Base-by-base conservation (phyloP, 441 rosid species). In the Omphalea diandra region DNA sequence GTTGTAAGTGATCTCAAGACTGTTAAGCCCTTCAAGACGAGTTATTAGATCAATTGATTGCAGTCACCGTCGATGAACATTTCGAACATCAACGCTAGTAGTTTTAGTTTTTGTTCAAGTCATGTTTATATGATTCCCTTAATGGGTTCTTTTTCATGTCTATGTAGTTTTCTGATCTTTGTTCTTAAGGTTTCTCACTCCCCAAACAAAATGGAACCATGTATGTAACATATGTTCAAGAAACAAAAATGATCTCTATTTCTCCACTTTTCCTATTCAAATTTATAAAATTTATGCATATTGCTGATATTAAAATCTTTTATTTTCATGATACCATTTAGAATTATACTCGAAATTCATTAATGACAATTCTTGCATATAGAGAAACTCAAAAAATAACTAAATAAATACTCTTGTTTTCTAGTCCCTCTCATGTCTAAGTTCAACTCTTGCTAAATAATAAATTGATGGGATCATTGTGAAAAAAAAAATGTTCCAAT, bases 21-120 rank as follows among this genome's bases (percentile, higher is more conserved):
- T 2, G 84, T 76, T 49, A 91, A 88, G 84, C 93, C 97, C 17
- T 93, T 93, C 80, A 17, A 74, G 24, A 57, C 86, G 6, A 62
- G 59, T 56, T 83, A 84, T 68, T 90, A 76, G 59, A 67, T 57
- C 32, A 24, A 29, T 17, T 36, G 56, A 27, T 46, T 24, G 12
- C n/a, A 24, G 24, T 53, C 63, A 55, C 32, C 18, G 20, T 26
- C 41, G 43, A 67, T 40, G 72, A 67, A 24, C 43, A 59, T 31
- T 49, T 59, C 54, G 58, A 54, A 50, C 44, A 24, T 20, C 44
- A 31, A 38, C 20, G 32, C n/a, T 60, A 49, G 55, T n/a, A n/a
- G n/a, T 43, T 60, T 55, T 65, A 68, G 69, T 74, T 67, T 44
- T 41, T 50, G 70, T 68, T 64, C 29, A 60, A 77, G 53, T 47